Percentiles rank a stretch among this genome's conserved stretches.
These are phyloP conservation scores for Durio zibethinus DNA, from an alignment of 345 rosid genomes.

Conservation along the genomic window DNA sequence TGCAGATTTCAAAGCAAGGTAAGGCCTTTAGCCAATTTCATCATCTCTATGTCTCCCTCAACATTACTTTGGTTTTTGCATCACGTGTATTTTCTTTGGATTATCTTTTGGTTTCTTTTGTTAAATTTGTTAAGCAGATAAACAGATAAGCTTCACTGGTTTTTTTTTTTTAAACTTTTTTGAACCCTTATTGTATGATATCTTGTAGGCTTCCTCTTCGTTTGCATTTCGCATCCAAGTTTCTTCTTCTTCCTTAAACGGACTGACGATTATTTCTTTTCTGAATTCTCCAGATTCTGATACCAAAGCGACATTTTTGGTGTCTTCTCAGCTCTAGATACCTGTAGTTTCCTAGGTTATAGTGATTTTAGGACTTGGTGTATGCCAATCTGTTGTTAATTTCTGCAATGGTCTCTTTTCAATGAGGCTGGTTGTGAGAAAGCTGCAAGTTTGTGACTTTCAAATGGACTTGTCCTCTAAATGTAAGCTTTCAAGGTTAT, in stretches of 20 bases:
- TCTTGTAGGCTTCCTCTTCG: neutral
- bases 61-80: neutral
- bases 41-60: neutral
- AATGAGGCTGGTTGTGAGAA: constrained; percentile 8
- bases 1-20: constrained; percentile 15
- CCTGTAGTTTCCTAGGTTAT: neutral
- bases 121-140: neutral
- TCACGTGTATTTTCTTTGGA: neutral
- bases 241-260: neutral
- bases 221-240: neutral
- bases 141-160: constrained; percentile 4
- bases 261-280: constrained; percentile 1
- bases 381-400: constrained; percentile 1
- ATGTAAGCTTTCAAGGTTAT: constrained; percentile 33
- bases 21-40: neutral
- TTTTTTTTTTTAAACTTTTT: neutral
- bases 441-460: constrained; percentile 11
- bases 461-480: constrained; percentile 33
- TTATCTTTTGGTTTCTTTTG: neutral
- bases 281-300: constrained; percentile 7
- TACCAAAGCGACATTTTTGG: neutral
- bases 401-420: neutral
- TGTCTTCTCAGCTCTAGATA: neutral
- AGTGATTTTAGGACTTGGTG: neutral
- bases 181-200: neutral